Evolutionary conservation across 2,329 filamentous ascomycete species (phyloP), one percentile per base, ranked within the genome.

Genomic region (Sporothrix pseudoabietina): DNA sequence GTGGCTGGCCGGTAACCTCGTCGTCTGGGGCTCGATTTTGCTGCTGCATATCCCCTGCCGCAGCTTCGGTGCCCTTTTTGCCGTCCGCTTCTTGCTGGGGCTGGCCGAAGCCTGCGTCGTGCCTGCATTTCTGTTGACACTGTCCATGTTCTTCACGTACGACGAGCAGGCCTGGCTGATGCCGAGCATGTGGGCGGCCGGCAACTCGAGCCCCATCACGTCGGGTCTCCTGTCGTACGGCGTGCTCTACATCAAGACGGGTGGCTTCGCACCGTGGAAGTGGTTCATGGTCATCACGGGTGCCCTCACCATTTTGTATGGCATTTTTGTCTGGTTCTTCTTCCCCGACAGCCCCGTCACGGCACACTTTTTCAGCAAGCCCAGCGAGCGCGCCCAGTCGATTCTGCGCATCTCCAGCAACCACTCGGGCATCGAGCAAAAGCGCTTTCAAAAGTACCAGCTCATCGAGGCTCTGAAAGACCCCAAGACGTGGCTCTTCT

Each of bases 111-210:
- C 79, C 2, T 76, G 75, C 26, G 74, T 79, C 16, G 76, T 77
- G 12, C 79, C 79, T 0, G 77, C 79, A 0, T 78, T 81, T 61
- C 76, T 81, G 1, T 76, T 82, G 2, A 78, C 82, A 10, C 79
- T 77, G 0, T 78, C 77, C 63, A 77, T 78, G 73, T 79, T 79
- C 78, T 80, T 78, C 69, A 79, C 74, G 7, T 78, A 76, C 39
- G 75, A 76, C 70, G 75, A 76, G 68, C 75, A 76, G 73, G 89
- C 87, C 0, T 82, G 84, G 0, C 82, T 91, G 6, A 87, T 87
- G 2, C 73, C 73, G 4, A 87, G 86, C 1, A 87, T 92, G 71
- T 92, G 91, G 91, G 92, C 91, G 80, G 86, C 83, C 69, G 91
- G 90, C 82, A 79, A 79, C 63, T 49, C 65, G 39, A 81, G 79